A percentile compares a stretch with the other conserved stretches of the same genome.
phyloP scores from a whole-genome alignment of 768 basidiomycete genomes.

The Phlegmacium glaucopus region DNA sequence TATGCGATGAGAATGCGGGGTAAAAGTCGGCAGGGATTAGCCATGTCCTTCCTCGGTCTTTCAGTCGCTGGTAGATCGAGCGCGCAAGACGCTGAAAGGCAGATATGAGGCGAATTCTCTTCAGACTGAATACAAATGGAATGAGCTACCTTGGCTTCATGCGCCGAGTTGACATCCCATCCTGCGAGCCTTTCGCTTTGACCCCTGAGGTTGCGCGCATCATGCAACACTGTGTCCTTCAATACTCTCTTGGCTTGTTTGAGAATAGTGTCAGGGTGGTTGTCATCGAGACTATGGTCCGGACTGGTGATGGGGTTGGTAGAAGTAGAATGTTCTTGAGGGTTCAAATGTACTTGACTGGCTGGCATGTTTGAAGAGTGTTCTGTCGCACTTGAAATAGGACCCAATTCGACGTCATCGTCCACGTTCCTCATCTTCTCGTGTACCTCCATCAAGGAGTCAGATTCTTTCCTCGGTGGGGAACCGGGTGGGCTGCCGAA shows the following conservation, averaged over 20 bases:
- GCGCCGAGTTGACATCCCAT: slow-evolving; percentile 53
- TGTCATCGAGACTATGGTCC: slow-evolving; percentile 20
- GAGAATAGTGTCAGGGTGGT: slow-evolving; percentile 36
- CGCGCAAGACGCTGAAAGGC: slow-evolving; percentile 56
- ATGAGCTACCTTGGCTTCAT: slow-evolving; percentile 60
- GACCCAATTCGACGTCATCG: slow-evolving; percentile 18
- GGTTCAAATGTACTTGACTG: slow-evolving; percentile 17
- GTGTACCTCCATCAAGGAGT: background rate
- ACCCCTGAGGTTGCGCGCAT: slow-evolving; percentile 68
- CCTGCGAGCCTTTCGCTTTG: slow-evolving; percentile 38
- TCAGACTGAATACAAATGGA: background rate
- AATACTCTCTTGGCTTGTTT: slow-evolving; percentile 60
- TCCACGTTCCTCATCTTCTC: slow-evolving; percentile 7
- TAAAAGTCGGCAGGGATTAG: slow-evolving; percentile 68
- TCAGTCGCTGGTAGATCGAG: slow-evolving; percentile 61
- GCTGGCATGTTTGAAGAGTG: slow-evolving; percentile 13
- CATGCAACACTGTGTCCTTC: slow-evolving; percentile 70
- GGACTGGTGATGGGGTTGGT: slow-evolving; percentile 14
- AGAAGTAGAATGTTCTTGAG: slow-evolving; percentile 45
- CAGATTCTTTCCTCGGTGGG: background rate
- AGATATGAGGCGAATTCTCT: background rate
- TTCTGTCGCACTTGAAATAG: slow-evolving; percentile 3
- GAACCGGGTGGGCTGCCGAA: slow-evolving; percentile 3
- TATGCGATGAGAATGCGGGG: slow-evolving; percentile 59
- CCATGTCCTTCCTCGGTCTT: slow-evolving; percentile 51